phyloP scores from a whole-genome alignment of 1,284 basidiomycete genomes.

The Apiotrichum brassicae region DNA sequence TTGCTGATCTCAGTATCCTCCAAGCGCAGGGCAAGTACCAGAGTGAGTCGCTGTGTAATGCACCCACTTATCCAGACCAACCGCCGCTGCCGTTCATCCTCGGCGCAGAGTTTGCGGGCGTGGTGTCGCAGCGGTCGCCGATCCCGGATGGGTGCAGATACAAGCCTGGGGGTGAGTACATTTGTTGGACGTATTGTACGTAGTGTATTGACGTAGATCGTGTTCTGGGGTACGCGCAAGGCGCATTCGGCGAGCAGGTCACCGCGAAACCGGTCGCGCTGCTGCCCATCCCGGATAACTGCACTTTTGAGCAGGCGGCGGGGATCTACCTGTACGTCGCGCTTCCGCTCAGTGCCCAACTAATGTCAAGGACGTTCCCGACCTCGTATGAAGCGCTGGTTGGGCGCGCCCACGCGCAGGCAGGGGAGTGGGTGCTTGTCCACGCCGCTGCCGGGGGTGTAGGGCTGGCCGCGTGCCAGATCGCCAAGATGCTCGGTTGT shows the following conservation, averaged over 20 bases:
- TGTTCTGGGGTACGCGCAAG: constrained; percentile 81
- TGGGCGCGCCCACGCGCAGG: constrained; percentile 68
- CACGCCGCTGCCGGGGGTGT: constrained; percentile 82
- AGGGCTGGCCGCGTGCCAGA: constrained; percentile 80
- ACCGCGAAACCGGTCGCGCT: constrained; percentile 53
- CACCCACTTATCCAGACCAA: constrained; percentile 46
- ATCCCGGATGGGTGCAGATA: constrained; percentile 76
- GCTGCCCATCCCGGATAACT: constrained; percentile 56
- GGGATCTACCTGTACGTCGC: constrained; percentile 16
- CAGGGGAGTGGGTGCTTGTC: constrained; percentile 81
- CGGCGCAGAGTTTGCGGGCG: constrained; percentile 80
- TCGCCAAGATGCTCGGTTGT: constrained; percentile 60
- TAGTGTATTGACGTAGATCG: too few species aligned
- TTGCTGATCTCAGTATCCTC: constrained; percentile 61
- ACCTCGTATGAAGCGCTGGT: constrained; percentile 70
- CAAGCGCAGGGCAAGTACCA: constrained; percentile 86
- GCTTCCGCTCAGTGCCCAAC: too few species aligned
- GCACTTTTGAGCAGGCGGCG: constrained; percentile 61
- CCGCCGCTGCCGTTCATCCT: constrained; percentile 76
- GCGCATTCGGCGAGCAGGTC: constrained; percentile 66
- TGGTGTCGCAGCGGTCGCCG: constrained; percentile 63
- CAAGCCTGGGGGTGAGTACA: constrained; percentile 54
- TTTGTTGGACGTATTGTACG: too few species aligned
- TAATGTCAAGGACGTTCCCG: constrained; percentile 9
- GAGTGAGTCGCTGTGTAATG: too few species aligned